phyloP scores from a whole-genome alignment of 176 grass and related monocot genomes.

The Pontederia paniculata region DNA sequence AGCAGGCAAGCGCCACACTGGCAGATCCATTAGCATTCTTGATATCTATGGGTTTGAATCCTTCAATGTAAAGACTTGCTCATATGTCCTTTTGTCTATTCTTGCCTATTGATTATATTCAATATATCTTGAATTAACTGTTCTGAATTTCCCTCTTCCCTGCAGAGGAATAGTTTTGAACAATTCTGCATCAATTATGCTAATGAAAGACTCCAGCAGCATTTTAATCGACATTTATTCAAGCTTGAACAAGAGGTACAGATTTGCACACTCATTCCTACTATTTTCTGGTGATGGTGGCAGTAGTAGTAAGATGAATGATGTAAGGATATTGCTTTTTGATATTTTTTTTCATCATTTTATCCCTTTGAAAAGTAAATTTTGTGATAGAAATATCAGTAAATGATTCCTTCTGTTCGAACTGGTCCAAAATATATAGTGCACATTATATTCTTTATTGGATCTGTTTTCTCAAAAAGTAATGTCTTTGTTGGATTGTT shows the following conservation, averaged over 20 bases:
- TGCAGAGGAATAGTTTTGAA: constrained; percentile 92
- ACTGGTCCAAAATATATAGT: too few species aligned
- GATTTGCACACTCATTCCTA: background rate
- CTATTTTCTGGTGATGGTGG: too few species aligned
- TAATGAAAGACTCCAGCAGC: constrained; percentile 95
- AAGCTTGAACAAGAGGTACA: constrained; percentile 93
- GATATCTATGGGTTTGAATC: constrained; percentile 99
- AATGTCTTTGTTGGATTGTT: too few species aligned
- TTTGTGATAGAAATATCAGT: background rate
- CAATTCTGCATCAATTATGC: constrained; percentile 99
- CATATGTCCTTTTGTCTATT: constrained; percentile 14
- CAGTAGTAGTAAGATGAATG: background rate
- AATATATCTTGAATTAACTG: constrained; percentile 16
- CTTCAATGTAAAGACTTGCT: constrained; percentile 55
- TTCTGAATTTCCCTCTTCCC: constrained; percentile 20
- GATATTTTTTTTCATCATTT: background rate
- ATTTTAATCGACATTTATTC: constrained; percentile 98
- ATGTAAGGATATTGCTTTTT: background rate
- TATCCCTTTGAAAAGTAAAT: background rate
- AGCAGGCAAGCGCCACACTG: constrained; percentile 67
- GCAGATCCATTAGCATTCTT: constrained; percentile 97
- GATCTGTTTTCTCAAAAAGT: too few species aligned
- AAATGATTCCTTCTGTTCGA: too few species aligned
- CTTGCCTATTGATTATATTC: constrained; percentile 1
- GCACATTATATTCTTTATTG: too few species aligned